Evolutionary conservation across 306 rosid species (phyloP).

Genomic region (Oemleria cerasiformis): DNA sequence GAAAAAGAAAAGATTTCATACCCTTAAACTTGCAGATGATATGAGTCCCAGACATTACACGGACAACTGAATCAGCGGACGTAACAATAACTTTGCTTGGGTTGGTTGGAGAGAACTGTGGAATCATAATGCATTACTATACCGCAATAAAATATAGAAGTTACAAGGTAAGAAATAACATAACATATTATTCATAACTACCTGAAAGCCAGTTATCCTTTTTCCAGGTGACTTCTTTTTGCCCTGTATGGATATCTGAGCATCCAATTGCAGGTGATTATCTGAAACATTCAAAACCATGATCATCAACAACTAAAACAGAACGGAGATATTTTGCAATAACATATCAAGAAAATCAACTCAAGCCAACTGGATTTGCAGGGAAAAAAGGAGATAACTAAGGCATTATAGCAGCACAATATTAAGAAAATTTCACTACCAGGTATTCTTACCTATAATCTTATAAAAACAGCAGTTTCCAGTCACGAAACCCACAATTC

Average conservation of each 20-base stretch:
- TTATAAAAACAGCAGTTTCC: conserved; percentile 67
- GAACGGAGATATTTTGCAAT: not conserved
- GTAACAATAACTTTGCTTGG: conserved; percentile 59
- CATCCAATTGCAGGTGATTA: conserved; percentile 50
- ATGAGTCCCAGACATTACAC: conserved; percentile 45
- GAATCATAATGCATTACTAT: conserved; percentile 18
- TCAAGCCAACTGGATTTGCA: not conserved
- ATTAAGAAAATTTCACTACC: not conserved
- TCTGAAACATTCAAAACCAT: conserved; percentile 37
- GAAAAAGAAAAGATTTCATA: conserved; percentile 16
- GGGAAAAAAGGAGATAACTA: not conserved
- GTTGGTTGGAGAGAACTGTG: conserved; percentile 62
- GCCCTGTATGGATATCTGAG: conserved; percentile 48
- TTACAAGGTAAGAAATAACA: conserved; percentile 15
- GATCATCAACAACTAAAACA: not conserved
- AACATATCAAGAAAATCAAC: conserved; percentile 2
- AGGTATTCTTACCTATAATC: conserved; percentile 49
- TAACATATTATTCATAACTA: conserved; percentile 22
- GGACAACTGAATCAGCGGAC: conserved; percentile 64
- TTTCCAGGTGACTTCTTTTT: conserved; percentile 65
- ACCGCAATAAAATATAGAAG: not conserved
- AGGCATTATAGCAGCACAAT: not conserved
- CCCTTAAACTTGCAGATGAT: conserved; percentile 64
- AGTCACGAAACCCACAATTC: conserved; percentile 74
- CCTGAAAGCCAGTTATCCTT: conserved; percentile 76